Conservation (phyloP, 495 filamentous ascomycete species). For the Annulohypoxylon moriforme region DNA sequence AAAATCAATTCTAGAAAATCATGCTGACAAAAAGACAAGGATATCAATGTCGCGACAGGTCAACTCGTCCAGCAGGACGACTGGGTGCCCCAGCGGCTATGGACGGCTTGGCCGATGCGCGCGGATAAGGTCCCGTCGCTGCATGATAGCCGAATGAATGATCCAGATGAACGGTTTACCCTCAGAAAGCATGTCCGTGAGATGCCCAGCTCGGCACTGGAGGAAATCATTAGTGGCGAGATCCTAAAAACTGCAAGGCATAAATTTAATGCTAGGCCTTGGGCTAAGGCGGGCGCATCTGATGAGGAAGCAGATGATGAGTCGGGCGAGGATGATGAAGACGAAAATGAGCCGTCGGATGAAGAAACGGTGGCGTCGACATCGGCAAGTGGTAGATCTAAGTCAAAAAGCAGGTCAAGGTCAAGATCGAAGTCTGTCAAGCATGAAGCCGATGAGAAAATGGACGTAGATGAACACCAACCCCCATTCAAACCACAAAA, state of each 20-base stretch:
- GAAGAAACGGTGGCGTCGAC: slow-evolving; percentile 19
- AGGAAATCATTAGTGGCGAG: slow-evolving; percentile 72
- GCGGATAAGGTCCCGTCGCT: slow-evolving; percentile 68
- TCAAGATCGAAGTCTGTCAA: slow-evolving; percentile 34
- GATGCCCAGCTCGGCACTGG: slow-evolving; percentile 67
- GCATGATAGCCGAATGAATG: slow-evolving; percentile 48
- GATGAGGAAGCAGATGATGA: slow-evolving; percentile 22
- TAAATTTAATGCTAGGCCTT: slow-evolving; percentile 57
- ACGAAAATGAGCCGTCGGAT: slow-evolving; percentile 19
- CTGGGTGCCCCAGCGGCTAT: slow-evolving; percentile 64
- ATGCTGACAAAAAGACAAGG: slow-evolving; percentile 30
- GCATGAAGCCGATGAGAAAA: slow-evolving; percentile 31
- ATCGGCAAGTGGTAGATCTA: slow-evolving; percentile 10
- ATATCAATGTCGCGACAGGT: slow-evolving; percentile 36
- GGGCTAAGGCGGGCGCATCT: slow-evolving; percentile 23
- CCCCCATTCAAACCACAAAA: slow-evolving; percentile 18
- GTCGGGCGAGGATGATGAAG: slow-evolving; percentile 14
- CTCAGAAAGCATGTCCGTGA: slow-evolving; percentile 54
- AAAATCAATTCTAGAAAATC: too few species aligned
- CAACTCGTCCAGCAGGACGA: slow-evolving; percentile 34
- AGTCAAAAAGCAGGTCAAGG: slow-evolving; percentile 6
- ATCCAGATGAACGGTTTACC: slow-evolving; percentile 57
- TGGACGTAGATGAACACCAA: slow-evolving; percentile 34
- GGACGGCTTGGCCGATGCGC: slow-evolving; percentile 84
- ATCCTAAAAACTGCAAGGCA: slow-evolving; percentile 74